Evolutionary conservation across 495 filamentous ascomycete species (phyloP), one percentile per base, ranked within the genome.

Genomic region (Aspergillus sclerotioniger): DNA sequence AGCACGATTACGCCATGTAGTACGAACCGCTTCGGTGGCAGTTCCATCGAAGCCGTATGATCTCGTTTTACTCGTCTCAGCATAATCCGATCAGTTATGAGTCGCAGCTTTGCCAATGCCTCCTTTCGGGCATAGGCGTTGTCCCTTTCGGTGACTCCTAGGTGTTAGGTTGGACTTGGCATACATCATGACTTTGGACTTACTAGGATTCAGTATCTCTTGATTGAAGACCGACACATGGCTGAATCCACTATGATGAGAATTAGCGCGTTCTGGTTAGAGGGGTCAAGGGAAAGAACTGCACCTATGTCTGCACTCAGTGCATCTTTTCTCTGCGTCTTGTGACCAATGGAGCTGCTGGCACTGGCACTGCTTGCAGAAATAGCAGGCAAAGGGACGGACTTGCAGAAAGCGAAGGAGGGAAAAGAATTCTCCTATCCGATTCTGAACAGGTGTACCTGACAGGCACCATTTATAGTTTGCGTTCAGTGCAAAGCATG

Each of bases 181-280:
- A 72, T 64, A 15, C 8, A 20, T 49, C 53, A 12, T 16, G 17
- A 9, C n/a, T n/a, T 9, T 16, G 51, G 48, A 62, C 74, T 66
- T 64, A 77, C 74, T 91, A 4, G 93, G 94, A 62, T 92, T 96
- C 19, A 98, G 81, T 28, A 97, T 81, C 63, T 96, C 91, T 64
- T 96, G 89, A 68, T 98, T 98, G 82, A 98, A 98, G 54, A 97
- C 84, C 2, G 91, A 96, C 6, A 96, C 85, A 61, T 98, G 94
- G 57, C 86, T 83, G 76, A 96, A 90, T 8, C 87, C 87, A 62
- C 81, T 78, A 60, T 82, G 81, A 0, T 70, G 61, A 56, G 65
- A 56, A 66, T 65, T 17, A 64, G 19, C 16, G 56, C 17, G 6
- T 20, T 35, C 16, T 0, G 50, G 7, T 16, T 6, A 39, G 25